These are phyloP conservation scores for Trametes hirsuta DNA, from an alignment of 1,284 basidiomycete genomes.

Conservation along the genomic window DNA sequence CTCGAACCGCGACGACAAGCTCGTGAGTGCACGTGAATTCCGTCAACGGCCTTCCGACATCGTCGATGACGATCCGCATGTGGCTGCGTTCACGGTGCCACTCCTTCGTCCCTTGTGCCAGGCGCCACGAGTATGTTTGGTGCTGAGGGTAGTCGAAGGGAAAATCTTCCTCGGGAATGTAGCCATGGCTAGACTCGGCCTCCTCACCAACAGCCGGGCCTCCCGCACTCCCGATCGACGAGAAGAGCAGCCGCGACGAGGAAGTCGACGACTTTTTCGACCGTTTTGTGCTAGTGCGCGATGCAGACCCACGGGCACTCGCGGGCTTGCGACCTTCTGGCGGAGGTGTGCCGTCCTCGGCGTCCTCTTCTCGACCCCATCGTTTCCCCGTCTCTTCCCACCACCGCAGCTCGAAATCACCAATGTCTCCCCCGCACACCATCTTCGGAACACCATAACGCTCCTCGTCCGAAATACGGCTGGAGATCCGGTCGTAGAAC, in stretches of 20 bases:
- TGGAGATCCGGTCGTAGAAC: constrained; percentile 4
- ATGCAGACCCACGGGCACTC: no score
- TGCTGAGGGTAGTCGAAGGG: constrained; percentile 10
- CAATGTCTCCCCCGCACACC: constrained; percentile 13
- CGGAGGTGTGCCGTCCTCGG: not conserved
- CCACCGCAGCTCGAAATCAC: constrained; percentile 4
- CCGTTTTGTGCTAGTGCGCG: no score
- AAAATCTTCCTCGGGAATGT: not conserved
- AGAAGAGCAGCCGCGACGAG: not conserved
- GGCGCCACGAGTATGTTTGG: constrained; percentile 10
- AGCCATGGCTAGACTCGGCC: not conserved
- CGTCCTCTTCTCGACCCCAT: not conserved
- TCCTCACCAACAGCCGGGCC: not conserved
- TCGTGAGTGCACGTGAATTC: constrained; percentile 12
- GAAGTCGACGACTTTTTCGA: not conserved
- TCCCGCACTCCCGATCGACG: not conserved
- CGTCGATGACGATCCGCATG: constrained; percentile 14
- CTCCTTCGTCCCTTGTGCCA: not conserved
- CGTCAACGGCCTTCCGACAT: constrained; percentile 13
- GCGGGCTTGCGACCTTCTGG: not conserved
- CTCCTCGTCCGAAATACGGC: not conserved
- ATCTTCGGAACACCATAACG: constrained; percentile 6
- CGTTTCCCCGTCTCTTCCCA: constrained; percentile 1
- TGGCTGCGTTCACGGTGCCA: constrained; percentile 16
- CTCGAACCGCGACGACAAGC: constrained; percentile 14